Percentiles rank a stretch among this genome's conserved stretches.
Conservation (phyloP, 2,329 filamentous ascomycete genomes). For the Rutstroemia sydowiana region DNA sequence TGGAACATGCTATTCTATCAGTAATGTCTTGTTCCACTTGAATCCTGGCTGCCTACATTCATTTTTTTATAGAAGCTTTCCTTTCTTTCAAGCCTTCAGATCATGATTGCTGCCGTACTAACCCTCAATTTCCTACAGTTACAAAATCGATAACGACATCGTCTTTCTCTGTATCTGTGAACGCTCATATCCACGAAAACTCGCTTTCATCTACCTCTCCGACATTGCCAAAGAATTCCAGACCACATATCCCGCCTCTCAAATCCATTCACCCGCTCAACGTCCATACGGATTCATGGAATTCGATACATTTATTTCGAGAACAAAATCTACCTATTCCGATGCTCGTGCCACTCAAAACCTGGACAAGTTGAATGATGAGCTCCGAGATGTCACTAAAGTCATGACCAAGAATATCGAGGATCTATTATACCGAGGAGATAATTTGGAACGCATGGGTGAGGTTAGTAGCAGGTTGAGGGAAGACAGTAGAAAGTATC, state of each 20-base stretch:
- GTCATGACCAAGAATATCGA: slow-evolving; percentile 99
- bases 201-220: slow-evolving; percentile 95
- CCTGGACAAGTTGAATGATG: slow-evolving; percentile 90
- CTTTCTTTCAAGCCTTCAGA: background rate
- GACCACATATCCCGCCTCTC: slow-evolving; percentile 66
- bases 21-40: no score
- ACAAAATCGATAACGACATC: slow-evolving; percentile 74
- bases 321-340: slow-evolving; percentile 89
- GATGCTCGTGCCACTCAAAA: slow-evolving; percentile 88
- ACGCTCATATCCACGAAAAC: slow-evolving; percentile 89
- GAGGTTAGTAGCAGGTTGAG: slow-evolving; percentile 81
- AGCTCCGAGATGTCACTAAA: slow-evolving; percentile 94
- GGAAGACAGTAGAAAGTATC: slow-evolving; percentile 93
- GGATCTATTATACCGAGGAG: slow-evolving; percentile 88
- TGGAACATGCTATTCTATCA: no score
- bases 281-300: slow-evolving; percentile 96
- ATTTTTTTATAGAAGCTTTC: background rate
- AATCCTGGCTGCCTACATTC: no score
- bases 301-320: slow-evolving; percentile 94
- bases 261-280: slow-evolving; percentile 67
- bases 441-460: slow-evolving; percentile 93
- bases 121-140: slow-evolving; percentile 43
- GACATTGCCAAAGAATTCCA: slow-evolving; percentile 89
- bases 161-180: slow-evolving; percentile 94
- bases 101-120: background rate